phyloP scores from a whole-genome alignment of 371 early-diverging fungal genomes.

The Syncephalastrum sp. region DNA sequence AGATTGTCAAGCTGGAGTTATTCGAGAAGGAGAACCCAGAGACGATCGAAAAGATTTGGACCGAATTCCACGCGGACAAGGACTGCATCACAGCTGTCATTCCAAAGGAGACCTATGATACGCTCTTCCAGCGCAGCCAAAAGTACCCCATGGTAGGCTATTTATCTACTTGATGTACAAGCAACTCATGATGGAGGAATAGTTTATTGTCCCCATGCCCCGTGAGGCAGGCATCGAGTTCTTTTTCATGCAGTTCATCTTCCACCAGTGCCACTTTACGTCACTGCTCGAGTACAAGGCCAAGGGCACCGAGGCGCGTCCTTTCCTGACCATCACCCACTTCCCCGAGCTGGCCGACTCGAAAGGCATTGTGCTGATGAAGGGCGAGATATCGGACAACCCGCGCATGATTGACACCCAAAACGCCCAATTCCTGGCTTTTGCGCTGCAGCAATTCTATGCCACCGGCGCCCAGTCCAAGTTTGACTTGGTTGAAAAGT shows the following conservation, averaged over 20 bases:
- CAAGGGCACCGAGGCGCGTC: constrained; percentile 75
- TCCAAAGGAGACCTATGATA: constrained; percentile 69
- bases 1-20: constrained; percentile 76
- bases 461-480: constrained; percentile 74
- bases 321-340: constrained; percentile 84
- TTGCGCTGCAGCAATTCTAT: constrained; percentile 87
- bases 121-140: constrained; percentile 60
- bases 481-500: constrained; percentile 68
- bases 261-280: constrained; percentile 84
- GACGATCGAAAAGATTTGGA: constrained; percentile 81
- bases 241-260: constrained; percentile 81
- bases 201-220: constrained; percentile 90
- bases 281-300: constrained; percentile 90
- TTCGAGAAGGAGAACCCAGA: constrained; percentile 64
- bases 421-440: constrained; percentile 82
- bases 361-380: constrained; percentile 90
- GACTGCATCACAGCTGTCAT: constrained; percentile 78
- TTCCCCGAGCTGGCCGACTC: constrained; percentile 80
- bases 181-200: not conserved
- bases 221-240: constrained; percentile 85
- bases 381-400: constrained; percentile 71
- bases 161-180: not conserved
- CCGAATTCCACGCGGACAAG: constrained; percentile 69
- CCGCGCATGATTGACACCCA: constrained; percentile 60
- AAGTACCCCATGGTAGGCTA: constrained; percentile 70